A percentile compares a stretch with the other conserved stretches of the same genome.
Conservation (phyloP, 177 flowering plant genomes). For the Vitis hybrid region DNA sequence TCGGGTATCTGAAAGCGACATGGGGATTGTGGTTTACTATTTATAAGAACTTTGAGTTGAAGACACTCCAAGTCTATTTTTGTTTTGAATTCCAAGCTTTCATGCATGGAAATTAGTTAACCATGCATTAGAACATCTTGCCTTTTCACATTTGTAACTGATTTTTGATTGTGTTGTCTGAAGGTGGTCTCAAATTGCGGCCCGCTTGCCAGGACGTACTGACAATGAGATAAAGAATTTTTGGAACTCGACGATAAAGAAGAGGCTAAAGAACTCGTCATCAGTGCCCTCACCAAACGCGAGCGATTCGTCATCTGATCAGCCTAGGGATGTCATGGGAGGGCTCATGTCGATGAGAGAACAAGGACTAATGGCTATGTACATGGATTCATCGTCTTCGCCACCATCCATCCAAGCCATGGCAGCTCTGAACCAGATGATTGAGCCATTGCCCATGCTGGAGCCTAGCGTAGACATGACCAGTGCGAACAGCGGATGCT, state of each 20-base stretch:
- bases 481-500: conserved; percentile 20
- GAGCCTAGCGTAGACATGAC: conserved; percentile 25
- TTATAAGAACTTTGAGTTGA: conserved; percentile 24
- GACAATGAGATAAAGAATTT: conserved; percentile 93
- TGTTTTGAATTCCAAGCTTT: conserved; percentile 26
- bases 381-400: conserved; percentile 43
- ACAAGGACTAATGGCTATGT: conserved; percentile 30
- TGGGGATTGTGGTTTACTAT: no score
- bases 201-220: conserved; percentile 82
- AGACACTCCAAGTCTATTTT: conserved; percentile 21
- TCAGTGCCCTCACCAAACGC: conserved; percentile 50
- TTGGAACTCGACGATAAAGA: conserved; percentile 91
- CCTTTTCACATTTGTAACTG: not conserved
- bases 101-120: conserved; percentile 16
- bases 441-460: conserved; percentile 29
- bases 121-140: not conserved
- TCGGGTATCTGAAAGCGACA: no score
- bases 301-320: conserved; percentile 42
- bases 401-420: conserved; percentile 40
- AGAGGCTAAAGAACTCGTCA: conserved; percentile 58
- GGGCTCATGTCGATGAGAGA: conserved; percentile 7
- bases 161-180: not conserved
- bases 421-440: conserved; percentile 20
- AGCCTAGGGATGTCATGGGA: conserved; percentile 23
- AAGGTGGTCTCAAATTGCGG: conserved; percentile 95